These are phyloP conservation scores for Abrus precatorius DNA, from an alignment of 306 rosid species.

Conservation along the genomic window DNA sequence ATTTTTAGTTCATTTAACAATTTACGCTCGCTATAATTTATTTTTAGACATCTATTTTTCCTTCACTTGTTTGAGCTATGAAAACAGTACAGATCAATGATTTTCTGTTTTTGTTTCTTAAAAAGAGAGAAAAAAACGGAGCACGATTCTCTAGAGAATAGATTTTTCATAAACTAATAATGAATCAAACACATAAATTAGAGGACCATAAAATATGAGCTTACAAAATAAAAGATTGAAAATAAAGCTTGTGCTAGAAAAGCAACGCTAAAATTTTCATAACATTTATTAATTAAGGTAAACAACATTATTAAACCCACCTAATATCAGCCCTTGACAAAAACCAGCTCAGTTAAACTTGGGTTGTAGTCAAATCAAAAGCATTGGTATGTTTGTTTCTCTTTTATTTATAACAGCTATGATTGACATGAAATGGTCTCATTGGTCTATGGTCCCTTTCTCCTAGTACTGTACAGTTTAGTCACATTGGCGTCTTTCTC, in stretches of 20 bases:
- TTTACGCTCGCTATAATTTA: background rate
- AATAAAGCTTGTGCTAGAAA: too few species aligned
- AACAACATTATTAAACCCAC: conserved; percentile 36
- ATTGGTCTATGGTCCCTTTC: conserved; percentile 53
- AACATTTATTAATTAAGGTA: background rate
- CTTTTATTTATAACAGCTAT: conserved; percentile 54
- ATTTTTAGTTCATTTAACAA: background rate
- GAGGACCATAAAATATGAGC: background rate
- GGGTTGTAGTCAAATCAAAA: conserved; percentile 49
- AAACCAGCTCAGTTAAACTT: conserved; percentile 46
- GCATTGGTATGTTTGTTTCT: conserved; percentile 43
- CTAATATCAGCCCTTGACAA: conserved; percentile 38
- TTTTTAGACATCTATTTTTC: background rate
- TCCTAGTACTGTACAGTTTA: conserved; percentile 49
- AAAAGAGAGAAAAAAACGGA: background rate
- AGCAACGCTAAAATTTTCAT: too few species aligned
- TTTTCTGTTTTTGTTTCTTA: background rate
- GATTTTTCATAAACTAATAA: conserved; percentile 18
- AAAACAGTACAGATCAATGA: background rate
- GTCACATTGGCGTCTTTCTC: conserved; percentile 54
- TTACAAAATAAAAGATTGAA: background rate
- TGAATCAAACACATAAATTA: background rate
- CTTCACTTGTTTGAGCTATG: background rate
- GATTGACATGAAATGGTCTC: conserved; percentile 51
- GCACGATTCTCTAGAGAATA: too few species aligned